Evolutionary conservation across 106 monocot species (phyloP).

Genomic region (Platanthera guangdongensis): DNA sequence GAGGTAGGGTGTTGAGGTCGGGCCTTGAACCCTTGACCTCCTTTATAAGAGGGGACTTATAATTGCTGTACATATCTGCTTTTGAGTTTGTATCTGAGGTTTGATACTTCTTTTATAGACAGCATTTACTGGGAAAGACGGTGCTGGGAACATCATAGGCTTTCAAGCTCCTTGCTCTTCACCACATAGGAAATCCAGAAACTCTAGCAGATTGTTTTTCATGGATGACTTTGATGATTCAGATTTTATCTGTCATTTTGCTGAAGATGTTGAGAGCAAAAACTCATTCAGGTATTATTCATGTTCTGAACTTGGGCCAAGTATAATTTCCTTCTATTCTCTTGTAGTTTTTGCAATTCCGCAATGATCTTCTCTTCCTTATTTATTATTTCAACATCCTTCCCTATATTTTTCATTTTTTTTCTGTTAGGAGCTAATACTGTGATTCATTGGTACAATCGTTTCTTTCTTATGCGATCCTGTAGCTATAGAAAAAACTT

Average conservation of each 20-base stretch:
- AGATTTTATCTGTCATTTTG: constrained; percentile 52
- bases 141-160: constrained; percentile 16
- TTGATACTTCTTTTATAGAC: constrained; percentile 18
- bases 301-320: not conserved
- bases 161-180: constrained; percentile 20
- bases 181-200: constrained; percentile 19
- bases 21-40: no score
- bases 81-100: not conserved
- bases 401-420: no score
- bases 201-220: constrained; percentile 29
- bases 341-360: not conserved
- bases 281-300: constrained; percentile 18
- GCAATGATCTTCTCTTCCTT: no score
- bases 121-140: constrained; percentile 28
- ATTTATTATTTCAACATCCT: no score
- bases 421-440: no score
- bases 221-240: constrained; percentile 46
- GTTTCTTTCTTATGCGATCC: no score
- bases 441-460: no score
- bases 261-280: constrained; percentile 25
- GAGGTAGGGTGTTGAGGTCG: no score
- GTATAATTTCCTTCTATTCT: not conserved
- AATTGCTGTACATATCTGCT: not conserved
- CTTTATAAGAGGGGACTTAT: no score
- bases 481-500: no score